Evolutionary conservation across 2,329 filamentous ascomycete species (phyloP).

Genomic region (Clonostachys sp.): DNA sequence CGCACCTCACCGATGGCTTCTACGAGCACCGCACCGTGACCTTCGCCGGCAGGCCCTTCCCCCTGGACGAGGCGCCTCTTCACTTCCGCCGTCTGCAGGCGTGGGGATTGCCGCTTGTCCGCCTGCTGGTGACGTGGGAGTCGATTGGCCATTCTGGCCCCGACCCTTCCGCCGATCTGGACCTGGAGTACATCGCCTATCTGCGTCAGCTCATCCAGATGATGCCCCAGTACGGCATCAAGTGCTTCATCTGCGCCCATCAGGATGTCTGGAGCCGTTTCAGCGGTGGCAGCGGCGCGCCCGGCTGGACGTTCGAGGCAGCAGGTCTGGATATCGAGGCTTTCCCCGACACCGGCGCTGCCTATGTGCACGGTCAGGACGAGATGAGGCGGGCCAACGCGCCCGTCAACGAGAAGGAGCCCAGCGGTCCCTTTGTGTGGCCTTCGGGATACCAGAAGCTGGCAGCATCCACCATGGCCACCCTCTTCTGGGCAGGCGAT

Average conservation of each 20-base stretch:
- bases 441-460: constrained; percentile 30
- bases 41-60: constrained; percentile 30
- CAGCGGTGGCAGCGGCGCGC: constrained; percentile 34
- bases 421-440: constrained; percentile 28
- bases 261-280: constrained; percentile 37
- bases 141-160: constrained; percentile 26
- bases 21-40: constrained; percentile 31
- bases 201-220: constrained; percentile 25
- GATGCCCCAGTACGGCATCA: constrained; percentile 29
- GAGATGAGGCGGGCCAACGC: constrained; percentile 16
- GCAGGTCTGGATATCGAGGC: constrained; percentile 30
- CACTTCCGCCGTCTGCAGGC: constrained; percentile 28
- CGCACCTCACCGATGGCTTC: constrained; percentile 31
- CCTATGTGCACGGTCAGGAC: constrained; percentile 27
- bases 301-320: constrained; percentile 33
- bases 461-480: constrained; percentile 21
- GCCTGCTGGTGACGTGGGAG: constrained; percentile 37
- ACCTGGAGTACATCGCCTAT: constrained; percentile 31
- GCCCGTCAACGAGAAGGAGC: constrained; percentile 18
- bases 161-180: constrained; percentile 21
- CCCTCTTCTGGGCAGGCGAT: constrained; percentile 15
- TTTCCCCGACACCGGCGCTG: constrained; percentile 23
- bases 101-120: constrained; percentile 31
- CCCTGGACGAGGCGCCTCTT: constrained; percentile 26
- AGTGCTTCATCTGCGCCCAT: constrained; percentile 35